Conservation (phyloP, 345 rosid genomes). For the Citrus trifoliata region DNA sequence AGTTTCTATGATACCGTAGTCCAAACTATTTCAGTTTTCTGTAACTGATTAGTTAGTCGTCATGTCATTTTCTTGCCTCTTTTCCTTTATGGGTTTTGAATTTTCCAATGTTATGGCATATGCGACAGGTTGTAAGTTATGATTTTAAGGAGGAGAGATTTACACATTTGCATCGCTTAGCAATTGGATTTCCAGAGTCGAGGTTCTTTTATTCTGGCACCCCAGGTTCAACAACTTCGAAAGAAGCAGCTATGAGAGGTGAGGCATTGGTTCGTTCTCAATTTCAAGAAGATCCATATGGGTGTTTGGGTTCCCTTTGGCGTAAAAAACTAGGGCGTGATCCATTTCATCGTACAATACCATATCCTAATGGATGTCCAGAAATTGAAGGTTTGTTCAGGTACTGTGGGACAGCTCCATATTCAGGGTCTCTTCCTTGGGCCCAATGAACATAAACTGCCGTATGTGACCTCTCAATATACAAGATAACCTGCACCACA, state of each 20-base stretch:
- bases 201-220: slow-evolving; percentile 78
- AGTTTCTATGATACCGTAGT: background rate
- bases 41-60: background rate
- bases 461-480: background rate
- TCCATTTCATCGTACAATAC: slow-evolving; percentile 89
- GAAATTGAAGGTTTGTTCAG: slow-evolving; percentile 74
- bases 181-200: slow-evolving; percentile 75
- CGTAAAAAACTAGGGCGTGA: slow-evolving; percentile 86
- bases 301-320: slow-evolving; percentile 74
- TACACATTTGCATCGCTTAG: slow-evolving; percentile 71
- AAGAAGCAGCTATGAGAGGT: slow-evolving; percentile 73
- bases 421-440: slow-evolving; percentile 88
- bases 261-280: slow-evolving; percentile 83
- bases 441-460: slow-evolving; percentile 5
- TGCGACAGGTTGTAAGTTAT: slow-evolving; percentile 79
- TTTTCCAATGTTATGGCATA: background rate
- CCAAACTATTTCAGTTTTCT: background rate
- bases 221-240: slow-evolving; percentile 55
- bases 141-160: slow-evolving; percentile 91
- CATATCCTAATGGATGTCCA: slow-evolving; percentile 90
- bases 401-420: slow-evolving; percentile 76
- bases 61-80: background rate
- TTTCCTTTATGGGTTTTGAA: background rate
- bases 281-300: slow-evolving; percentile 83
- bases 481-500: background rate